Conservation (phyloP, 106 monocot genomes). For the Dendrobium huoshanense region DNA sequence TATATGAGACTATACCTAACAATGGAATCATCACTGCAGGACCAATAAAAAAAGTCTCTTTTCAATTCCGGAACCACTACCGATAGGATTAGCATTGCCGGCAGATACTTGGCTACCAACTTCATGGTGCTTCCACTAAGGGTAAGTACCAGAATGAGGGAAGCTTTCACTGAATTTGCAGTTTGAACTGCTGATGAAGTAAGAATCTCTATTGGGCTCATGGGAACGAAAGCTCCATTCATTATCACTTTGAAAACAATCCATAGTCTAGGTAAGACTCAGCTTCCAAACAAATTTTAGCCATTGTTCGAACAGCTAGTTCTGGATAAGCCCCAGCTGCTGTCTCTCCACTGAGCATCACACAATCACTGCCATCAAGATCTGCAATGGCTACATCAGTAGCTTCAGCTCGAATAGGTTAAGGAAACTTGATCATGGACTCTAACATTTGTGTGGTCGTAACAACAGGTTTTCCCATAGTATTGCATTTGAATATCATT, state of each 20-base stretch:
- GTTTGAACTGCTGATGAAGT: slow-evolving; percentile 69
- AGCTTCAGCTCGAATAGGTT: slow-evolving; percentile 54
- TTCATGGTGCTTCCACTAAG: slow-evolving; percentile 62
- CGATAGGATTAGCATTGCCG: slow-evolving; percentile 53
- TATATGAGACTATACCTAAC: slow-evolving; percentile 64
- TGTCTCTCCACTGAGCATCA: slow-evolving; percentile 12
- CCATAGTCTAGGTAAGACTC: slow-evolving; percentile 46
- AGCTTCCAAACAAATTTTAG: slow-evolving; percentile 60
- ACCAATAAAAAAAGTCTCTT: slow-evolving; percentile 60
- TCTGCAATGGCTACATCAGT: slow-evolving; percentile 57
- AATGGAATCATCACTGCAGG: slow-evolving; percentile 52
- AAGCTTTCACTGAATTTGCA: slow-evolving; percentile 42
- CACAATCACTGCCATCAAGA: slow-evolving; percentile 61
- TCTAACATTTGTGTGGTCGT: slow-evolving; percentile 62
- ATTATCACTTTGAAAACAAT: slow-evolving; percentile 46
- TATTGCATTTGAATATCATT: slow-evolving; percentile 67
- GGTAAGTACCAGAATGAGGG: slow-evolving; percentile 69
- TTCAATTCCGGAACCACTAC: slow-evolving; percentile 57
- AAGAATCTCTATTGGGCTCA: slow-evolving; percentile 68
- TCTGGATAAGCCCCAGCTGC: slow-evolving; percentile 78
- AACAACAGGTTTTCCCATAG: slow-evolving; percentile 51
- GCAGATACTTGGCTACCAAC: slow-evolving; percentile 76
- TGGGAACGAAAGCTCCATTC: slow-evolving; percentile 38
- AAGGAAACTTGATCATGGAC: slow-evolving; percentile 65
- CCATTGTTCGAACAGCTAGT: slow-evolving; percentile 68